Conservation (phyloP, 352 stramenopile species). For the Pythium inflatum region DNA sequence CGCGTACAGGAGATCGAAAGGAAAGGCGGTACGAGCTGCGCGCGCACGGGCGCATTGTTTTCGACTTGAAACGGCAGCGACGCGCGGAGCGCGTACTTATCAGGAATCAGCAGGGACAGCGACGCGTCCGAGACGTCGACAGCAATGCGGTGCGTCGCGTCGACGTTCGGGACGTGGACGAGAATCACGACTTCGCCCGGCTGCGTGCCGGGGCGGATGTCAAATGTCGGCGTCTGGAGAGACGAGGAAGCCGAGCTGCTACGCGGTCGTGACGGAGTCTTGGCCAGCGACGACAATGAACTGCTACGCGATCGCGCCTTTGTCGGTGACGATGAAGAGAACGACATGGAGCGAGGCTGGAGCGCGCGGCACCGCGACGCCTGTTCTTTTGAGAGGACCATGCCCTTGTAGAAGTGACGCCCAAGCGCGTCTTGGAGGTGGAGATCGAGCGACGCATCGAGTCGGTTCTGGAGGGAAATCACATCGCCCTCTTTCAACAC, state of each 20-base stretch:
- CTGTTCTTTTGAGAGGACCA: slow-evolving; percentile 71
- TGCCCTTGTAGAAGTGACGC: slow-evolving; percentile 63
- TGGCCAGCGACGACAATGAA: background rate
- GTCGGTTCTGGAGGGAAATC: slow-evolving; percentile 39
- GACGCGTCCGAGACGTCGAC: slow-evolving; percentile 54
- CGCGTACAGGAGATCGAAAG: too few relatives aligned
- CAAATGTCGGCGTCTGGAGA: slow-evolving; percentile 47
- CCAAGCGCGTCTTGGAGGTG: slow-evolving; percentile 59
- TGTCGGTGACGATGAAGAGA: background rate
- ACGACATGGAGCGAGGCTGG: slow-evolving; percentile 11
- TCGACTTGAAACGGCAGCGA: slow-evolving; percentile 56
- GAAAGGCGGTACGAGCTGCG: slow-evolving; percentile 11
- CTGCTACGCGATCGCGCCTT: background rate
- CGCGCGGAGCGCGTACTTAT: slow-evolving; percentile 59
- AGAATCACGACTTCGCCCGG: slow-evolving; percentile 45
- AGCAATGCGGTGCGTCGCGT: slow-evolving; percentile 35
- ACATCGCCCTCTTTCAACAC: slow-evolving; percentile 36
- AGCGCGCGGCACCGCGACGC: slow-evolving; percentile 55
- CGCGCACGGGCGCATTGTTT: slow-evolving; percentile 29
- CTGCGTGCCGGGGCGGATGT: slow-evolving; percentile 38
- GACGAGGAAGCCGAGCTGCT: background rate
- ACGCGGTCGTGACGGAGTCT: background rate
- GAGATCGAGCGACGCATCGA: slow-evolving; percentile 55
- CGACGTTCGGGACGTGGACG: slow-evolving; percentile 54
- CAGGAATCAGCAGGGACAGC: slow-evolving; percentile 53